Evolutionary conservation across 371 early-diverging fungal species (phyloP), one percentile per base, ranked within the genome.

Genomic region (Batkoa obscura): DNA sequence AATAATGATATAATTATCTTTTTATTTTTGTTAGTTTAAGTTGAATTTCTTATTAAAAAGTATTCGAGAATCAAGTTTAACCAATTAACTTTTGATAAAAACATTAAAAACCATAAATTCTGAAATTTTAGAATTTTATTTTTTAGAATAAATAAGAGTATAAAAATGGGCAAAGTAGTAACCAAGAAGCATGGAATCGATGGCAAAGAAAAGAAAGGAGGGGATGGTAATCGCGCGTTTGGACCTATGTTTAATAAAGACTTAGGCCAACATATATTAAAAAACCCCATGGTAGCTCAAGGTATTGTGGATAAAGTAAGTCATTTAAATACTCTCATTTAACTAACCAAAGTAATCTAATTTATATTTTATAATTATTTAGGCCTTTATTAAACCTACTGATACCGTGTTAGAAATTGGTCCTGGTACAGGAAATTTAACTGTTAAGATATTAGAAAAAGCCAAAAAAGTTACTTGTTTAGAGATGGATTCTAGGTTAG

Each of bases 391-490:
- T 45, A 82, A 89, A 60, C 73, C 85, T 32, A 92, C 97, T 1
- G 99, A 99, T 68, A 83, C 81, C 1, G 96, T 98, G 5, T 80
- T 99, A 17, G 99, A 99, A 78, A 84, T 99, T 53, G 99, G 99
- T 69, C 98, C 98, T 8, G 99, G 99, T 75, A 99, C 99, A n/a
- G 99, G 99, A 69, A 99, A 97, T 72, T 79, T 99, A 65, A 96
- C 98, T 4, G 83, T 98, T 38, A 88, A 90, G 71, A 90, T 99
- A 55, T 75, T 99, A 50, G 86, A 84, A 55, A 82, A 87, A 59
- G 87, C 89, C 57, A 98, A 98, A 66, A 92, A 86, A 72, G 90
- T 94, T 10, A 68, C 83, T 39, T 94, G 88, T n/a, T 88, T 91
- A 36, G 99, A 99, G 76, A 88, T 86, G 71, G 99, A 99, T 72